Evolutionary conservation across 2,329 filamentous ascomycete genomes (phyloP).

Genomic region (Cadophora luteo-olivacea): DNA sequence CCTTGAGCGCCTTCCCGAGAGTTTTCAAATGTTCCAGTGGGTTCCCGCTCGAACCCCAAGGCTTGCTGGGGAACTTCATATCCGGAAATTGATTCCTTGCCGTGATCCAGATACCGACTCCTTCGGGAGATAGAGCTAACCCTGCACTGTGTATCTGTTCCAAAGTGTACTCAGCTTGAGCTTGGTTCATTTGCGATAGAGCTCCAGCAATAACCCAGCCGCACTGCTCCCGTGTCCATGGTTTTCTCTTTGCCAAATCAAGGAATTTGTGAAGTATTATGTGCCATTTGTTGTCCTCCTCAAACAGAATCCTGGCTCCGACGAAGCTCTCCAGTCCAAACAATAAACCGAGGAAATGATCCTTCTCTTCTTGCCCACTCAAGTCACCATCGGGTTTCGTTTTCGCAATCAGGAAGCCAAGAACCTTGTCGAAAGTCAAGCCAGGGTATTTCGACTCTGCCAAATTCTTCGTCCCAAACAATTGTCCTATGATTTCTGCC

Average conservation of each 20-base stretch:
- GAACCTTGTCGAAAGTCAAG: constrained; percentile 63
- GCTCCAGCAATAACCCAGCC: constrained; percentile 81
- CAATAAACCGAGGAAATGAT: constrained; percentile 83
- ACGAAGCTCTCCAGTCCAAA: constrained; percentile 90
- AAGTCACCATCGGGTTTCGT: constrained; percentile 60
- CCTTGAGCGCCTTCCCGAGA: constrained; percentile 80
- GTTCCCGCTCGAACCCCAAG: constrained; percentile 73
- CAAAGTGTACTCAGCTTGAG: constrained; percentile 66
- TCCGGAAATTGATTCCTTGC: constrained; percentile 68
- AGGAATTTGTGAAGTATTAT: constrained; percentile 76
- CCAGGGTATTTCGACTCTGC: constrained; percentile 55
- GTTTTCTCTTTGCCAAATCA: constrained; percentile 78
- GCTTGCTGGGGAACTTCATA: constrained; percentile 68
- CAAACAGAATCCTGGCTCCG: constrained; percentile 75
- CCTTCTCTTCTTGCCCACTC: constrained; percentile 78
- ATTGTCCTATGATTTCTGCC: constrained; percentile 77
- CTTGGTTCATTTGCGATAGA: constrained; percentile 64
- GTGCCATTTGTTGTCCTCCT: constrained; percentile 64
- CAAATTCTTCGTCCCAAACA: constrained; percentile 62
- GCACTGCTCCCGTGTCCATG: constrained; percentile 89
- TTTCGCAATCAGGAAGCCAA: constrained; percentile 61
- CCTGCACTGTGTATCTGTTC: constrained; percentile 67
- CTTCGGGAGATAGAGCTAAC: constrained; percentile 82
- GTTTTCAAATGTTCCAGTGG: constrained; percentile 75
- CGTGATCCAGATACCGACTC: constrained; percentile 86